Evolutionary conservation across 2,329 filamentous ascomycete species (phyloP).

Genomic region (Coleophoma crateriformis): DNA sequence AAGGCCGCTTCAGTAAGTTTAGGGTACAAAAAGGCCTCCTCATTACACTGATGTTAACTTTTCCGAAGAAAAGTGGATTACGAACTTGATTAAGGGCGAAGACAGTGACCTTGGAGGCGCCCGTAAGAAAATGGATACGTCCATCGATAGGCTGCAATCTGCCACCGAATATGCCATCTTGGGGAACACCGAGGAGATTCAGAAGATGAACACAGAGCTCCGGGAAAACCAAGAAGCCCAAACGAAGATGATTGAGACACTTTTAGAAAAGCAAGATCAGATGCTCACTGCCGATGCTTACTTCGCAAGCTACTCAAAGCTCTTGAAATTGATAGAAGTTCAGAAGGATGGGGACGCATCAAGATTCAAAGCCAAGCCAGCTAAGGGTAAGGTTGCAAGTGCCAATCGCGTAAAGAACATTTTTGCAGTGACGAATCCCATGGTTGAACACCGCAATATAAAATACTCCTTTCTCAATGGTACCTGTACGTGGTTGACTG

Average conservation of each 20-base stretch:
- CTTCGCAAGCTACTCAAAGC: no score
- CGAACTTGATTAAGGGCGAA: slow-evolving; percentile 24
- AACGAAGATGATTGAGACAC: slow-evolving; percentile 18
- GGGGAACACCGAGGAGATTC: slow-evolving; percentile 22
- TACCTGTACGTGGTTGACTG: slow-evolving; percentile 27
- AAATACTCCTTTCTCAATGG: slow-evolving; percentile 15
- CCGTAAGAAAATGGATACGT: slow-evolving; percentile 23
- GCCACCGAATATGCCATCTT: slow-evolving; percentile 29
- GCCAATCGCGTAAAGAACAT: slow-evolving; percentile 19
- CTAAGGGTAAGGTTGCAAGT: slow-evolving; percentile 2
- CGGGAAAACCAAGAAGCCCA: slow-evolving; percentile 7
- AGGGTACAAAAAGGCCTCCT: no score
- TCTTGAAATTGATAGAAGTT: no score
- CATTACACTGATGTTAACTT: no score
- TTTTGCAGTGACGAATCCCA: slow-evolving; percentile 18
- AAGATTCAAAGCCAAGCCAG: background rate
- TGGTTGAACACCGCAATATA: slow-evolving; percentile 25
- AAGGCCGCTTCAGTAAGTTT: background rate
- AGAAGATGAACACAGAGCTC: background rate
- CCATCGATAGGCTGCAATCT: slow-evolving; percentile 22
- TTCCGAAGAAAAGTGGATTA: slow-evolving; percentile 9
- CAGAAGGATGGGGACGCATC: no score
- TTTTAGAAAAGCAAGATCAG: slow-evolving; percentile 9
- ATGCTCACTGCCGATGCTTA: no score
- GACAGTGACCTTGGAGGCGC: slow-evolving; percentile 26